A percentile compares a stretch with the other conserved stretches of the same genome.
Conservation (phyloP, 208 protist species). For the Crithidia fasciculata region DNA sequence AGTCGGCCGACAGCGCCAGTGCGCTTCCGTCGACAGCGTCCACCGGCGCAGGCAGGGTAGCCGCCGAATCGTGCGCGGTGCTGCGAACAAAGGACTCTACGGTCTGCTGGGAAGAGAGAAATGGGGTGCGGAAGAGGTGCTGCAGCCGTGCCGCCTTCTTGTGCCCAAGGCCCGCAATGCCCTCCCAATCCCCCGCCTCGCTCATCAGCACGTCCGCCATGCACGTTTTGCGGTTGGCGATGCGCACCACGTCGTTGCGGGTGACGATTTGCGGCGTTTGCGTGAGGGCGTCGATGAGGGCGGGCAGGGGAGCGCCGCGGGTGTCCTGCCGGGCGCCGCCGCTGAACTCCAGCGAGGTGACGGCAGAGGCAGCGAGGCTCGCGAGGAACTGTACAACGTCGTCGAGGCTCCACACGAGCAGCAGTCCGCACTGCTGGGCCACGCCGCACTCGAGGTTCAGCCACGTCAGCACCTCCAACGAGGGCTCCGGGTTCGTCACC, state of each 20-base stretch:
- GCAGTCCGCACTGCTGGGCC: slow-evolving; percentile 43
- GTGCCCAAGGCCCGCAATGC: slow-evolving; percentile 60
- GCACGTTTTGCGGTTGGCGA: slow-evolving; percentile 54
- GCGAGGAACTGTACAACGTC: slow-evolving; percentile 66
- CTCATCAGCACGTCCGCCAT: slow-evolving; percentile 63
- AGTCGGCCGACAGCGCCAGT: neutral
- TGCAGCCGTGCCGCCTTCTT: slow-evolving; percentile 61
- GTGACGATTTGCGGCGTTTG: slow-evolving; percentile 77
- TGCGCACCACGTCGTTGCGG: slow-evolving; percentile 63
- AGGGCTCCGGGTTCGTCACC: slow-evolving; percentile 39
- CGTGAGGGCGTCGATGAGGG: slow-evolving; percentile 72
- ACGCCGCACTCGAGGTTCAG: slow-evolving; percentile 75
- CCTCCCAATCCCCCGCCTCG: slow-evolving; percentile 36
- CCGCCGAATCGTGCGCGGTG: neutral
- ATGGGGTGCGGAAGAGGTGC: slow-evolving; percentile 58
- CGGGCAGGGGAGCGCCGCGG: slow-evolving; percentile 43
- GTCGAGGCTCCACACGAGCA: slow-evolving; percentile 69
- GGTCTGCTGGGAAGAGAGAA: slow-evolving; percentile 47
- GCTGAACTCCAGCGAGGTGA: slow-evolving; percentile 54
- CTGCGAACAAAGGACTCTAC: slow-evolving; percentile 41
- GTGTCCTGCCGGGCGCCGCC: slow-evolving; percentile 3
- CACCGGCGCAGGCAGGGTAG: too few relatives aligned
- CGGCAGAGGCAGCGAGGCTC: slow-evolving; percentile 36
- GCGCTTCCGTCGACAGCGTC: neutral
- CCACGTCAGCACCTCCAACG: slow-evolving; percentile 60